Evolutionary conservation across 805 yeast genomes (phyloP).

Genomic region (Cyberlindnera misumaiensis): DNA sequence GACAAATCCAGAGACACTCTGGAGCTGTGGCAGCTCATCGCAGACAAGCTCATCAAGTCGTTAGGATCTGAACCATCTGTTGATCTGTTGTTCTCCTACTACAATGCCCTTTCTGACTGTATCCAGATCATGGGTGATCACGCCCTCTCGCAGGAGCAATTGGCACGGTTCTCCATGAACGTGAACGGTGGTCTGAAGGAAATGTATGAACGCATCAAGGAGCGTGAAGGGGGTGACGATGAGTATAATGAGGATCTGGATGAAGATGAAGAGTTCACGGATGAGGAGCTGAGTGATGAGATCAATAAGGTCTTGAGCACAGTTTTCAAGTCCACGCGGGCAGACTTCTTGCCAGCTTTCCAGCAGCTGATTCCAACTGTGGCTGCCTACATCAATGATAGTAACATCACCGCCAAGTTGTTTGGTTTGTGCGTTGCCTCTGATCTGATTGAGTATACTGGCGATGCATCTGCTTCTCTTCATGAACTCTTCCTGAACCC

Average conservation of each 20-base stretch:
- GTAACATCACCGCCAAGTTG: conserved; percentile 58
- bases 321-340: conserved; percentile 56
- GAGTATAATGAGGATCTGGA: conserved; percentile 84
- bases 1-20: conserved; percentile 51
- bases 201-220: conserved; percentile 61
- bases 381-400: conserved; percentile 55
- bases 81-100: conserved; percentile 74
- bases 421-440: conserved; percentile 78
- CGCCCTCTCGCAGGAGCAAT: conserved; percentile 47
- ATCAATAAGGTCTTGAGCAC: conserved; percentile 68
- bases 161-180: conserved; percentile 50
- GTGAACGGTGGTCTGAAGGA: conserved; percentile 58
- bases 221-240: conserved; percentile 70
- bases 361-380: conserved; percentile 58
- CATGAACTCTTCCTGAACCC: conserved; percentile 58
- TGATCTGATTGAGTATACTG: conserved; percentile 76
- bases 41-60: conserved; percentile 60
- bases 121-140: conserved; percentile 61
- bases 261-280: conserved; percentile 77
- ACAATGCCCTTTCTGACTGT: conserved; percentile 61
- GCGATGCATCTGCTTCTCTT: conserved; percentile 57
- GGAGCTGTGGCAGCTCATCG: conserved; percentile 65
- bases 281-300: conserved; percentile 85
- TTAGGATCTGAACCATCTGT: conserved; percentile 75
- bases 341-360: conserved; percentile 56